These are phyloP conservation scores for Physcomitrellopsis africana DNA, from an alignment of 225 moss, liverwort and hornwort species.

Conservation along the genomic window DNA sequence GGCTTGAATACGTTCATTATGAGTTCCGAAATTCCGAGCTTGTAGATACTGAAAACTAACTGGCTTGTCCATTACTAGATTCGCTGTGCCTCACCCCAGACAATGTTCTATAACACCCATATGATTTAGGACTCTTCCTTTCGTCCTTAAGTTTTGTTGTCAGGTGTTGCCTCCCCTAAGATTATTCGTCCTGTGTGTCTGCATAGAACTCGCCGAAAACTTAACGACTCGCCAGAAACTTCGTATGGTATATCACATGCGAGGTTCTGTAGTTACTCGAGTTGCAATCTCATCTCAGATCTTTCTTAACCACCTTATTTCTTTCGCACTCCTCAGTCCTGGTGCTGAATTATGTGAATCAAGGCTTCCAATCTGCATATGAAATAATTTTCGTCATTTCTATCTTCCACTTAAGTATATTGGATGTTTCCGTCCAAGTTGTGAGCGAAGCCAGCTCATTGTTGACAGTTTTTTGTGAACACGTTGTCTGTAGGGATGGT, in stretches of 20 bases:
- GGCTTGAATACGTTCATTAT: background rate
- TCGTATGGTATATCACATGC: constrained; percentile 1
- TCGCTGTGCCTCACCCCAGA: background rate
- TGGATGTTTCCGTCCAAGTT: background rate
- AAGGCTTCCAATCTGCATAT: background rate
- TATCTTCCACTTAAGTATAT: background rate
- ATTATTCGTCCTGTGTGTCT: background rate
- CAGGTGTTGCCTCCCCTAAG: background rate
- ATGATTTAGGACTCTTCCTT: background rate
- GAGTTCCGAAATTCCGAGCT: background rate
- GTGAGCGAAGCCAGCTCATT: background rate
- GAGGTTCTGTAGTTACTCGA: constrained; percentile 7
- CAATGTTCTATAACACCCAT: background rate
- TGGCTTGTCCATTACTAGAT: background rate
- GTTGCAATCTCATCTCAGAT: background rate
- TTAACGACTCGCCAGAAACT: background rate
- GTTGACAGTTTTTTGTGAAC: background rate
- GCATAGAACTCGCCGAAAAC: background rate
- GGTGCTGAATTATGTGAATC: constrained; percentile 1
- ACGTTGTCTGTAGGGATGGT: constrained; percentile 32
- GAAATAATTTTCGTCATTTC: background rate
- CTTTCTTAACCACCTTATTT: constrained; percentile 1
- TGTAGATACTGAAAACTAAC: background rate
- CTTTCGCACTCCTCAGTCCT: background rate
- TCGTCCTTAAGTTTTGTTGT: background rate